A percentile compares a stretch with the other conserved stretches of the same genome.
phyloP scores from a whole-genome alignment of 2,329 filamentous ascomycete species.

The Tolypocladium guangdongense region DNA sequence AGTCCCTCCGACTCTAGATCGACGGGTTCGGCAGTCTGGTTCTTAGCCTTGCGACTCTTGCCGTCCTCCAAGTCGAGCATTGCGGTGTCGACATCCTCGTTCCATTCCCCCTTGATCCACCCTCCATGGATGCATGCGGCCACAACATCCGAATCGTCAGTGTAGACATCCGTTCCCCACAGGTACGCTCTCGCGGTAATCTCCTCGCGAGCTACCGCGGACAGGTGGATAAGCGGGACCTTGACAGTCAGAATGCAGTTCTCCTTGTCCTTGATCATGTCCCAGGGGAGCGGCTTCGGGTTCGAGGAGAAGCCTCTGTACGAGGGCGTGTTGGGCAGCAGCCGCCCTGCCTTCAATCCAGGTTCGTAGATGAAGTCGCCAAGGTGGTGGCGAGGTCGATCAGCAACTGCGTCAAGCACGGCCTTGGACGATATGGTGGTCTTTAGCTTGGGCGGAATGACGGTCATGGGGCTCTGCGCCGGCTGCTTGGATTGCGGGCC shows the following conservation, averaged over 20 bases:
- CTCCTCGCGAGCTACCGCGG: constrained; percentile 60
- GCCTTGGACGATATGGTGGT: constrained; percentile 57
- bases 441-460: constrained; percentile 47
- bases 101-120: constrained; percentile 85
- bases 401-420: constrained; percentile 60
- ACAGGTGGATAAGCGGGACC: constrained; percentile 69
- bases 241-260: constrained; percentile 89
- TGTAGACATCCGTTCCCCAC: constrained; percentile 93
- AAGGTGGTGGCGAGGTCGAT: constrained; percentile 66
- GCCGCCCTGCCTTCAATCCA: constrained; percentile 42
- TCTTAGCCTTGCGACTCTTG: constrained; percentile 20
- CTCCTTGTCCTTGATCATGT: constrained; percentile 59
- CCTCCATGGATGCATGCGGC: constrained; percentile 89
- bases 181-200: constrained; percentile 71
- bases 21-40: constrained; percentile 16
- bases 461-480: constrained; percentile 9
- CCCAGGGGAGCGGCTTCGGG: constrained; percentile 65
- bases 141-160: constrained; percentile 88
- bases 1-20: constrained; percentile 29
- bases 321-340: constrained; percentile 28
- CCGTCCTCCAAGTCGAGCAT: constrained; percentile 47
- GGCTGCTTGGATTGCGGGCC: constrained; percentile 13
- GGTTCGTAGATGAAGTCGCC: constrained; percentile 77
- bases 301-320: constrained; percentile 38
- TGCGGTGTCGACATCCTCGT: constrained; percentile 60